These are phyloP conservation scores for Symbiodinium pilosum DNA, from an alignment of 73 alveolate species.

Conservation along the genomic window DNA sequence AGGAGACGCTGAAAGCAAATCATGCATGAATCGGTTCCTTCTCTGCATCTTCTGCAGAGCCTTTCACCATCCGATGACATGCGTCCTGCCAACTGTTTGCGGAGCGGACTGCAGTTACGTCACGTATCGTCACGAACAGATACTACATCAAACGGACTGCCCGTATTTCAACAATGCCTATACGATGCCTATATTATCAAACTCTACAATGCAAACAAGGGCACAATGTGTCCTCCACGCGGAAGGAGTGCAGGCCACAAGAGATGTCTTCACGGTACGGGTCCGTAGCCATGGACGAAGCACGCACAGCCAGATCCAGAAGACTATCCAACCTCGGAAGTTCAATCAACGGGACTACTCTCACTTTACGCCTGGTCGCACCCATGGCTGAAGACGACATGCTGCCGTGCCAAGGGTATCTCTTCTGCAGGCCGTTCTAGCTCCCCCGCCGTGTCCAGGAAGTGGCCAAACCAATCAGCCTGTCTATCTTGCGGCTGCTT, in stretches of 20 bases:
- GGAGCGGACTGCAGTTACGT: no score
- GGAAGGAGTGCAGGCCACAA: slow-evolving; percentile 96
- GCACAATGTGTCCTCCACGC: slow-evolving; percentile 95
- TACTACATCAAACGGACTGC: background rate
- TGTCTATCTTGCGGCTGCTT: background rate
- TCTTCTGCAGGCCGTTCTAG: slow-evolving; percentile 95
- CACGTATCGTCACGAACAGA: no score
- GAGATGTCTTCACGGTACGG: slow-evolving; percentile 97
- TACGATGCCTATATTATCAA: no score
- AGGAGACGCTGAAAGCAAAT: no score
- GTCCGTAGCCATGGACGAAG: slow-evolving; percentile 97
- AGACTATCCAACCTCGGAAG: slow-evolving; percentile 95
- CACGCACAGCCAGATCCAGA: slow-evolving; percentile 97
- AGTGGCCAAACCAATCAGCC: slow-evolving; percentile 97
- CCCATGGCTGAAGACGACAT: background rate
- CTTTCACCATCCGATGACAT: slow-evolving; percentile 74
- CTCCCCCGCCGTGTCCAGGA: slow-evolving; percentile 96
- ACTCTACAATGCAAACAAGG: no score
- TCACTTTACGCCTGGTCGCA: background rate
- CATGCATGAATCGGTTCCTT: background rate
- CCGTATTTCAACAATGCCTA: no score
- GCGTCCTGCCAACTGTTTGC: slow-evolving; percentile 88
- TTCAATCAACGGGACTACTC: background rate
- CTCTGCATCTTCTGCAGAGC: slow-evolving; percentile 56
- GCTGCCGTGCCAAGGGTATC: background rate